Evolutionary conservation across 2,329 filamentous ascomycete species (phyloP).

Genomic region (Phyllachora maydis): DNA sequence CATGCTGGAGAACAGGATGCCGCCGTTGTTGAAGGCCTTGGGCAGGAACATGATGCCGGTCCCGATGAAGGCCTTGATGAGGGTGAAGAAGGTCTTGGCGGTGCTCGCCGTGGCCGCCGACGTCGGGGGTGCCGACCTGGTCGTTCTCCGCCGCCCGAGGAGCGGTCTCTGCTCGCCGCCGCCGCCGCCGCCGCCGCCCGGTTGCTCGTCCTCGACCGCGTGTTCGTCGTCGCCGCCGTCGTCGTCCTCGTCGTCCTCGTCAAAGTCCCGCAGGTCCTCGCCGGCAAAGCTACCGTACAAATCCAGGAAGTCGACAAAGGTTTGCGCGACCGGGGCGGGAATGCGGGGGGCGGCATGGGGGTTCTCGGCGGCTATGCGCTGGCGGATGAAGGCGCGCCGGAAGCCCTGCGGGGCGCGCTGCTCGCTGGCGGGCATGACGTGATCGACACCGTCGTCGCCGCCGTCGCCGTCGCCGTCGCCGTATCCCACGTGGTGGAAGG

Average conservation of each 20-base stretch:
- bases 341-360: slow-evolving; percentile 11
- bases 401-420: slow-evolving; percentile 25
- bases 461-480: slow-evolving; percentile 11
- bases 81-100: slow-evolving; percentile 57
- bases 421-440: slow-evolving; percentile 12
- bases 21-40: slow-evolving; percentile 61
- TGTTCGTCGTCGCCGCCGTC: slow-evolving; percentile 22
- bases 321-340: slow-evolving; percentile 36
- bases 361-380: too few species aligned
- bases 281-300: slow-evolving; percentile 61
- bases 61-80: slow-evolving; percentile 60
- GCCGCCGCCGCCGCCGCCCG: slow-evolving; percentile 1
- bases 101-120: slow-evolving; percentile 45
- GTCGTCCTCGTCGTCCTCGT: slow-evolving; percentile 36
- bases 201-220: slow-evolving; percentile 8
- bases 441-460: slow-evolving; percentile 4
- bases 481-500: slow-evolving; percentile 33
- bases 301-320: slow-evolving; percentile 57
- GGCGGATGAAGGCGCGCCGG: slow-evolving; percentile 22
- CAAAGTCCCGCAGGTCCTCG: slow-evolving; percentile 40
- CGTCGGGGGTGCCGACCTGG: slow-evolving; percentile 11
- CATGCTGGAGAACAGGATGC: slow-evolving; percentile 53
- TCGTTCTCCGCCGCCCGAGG: slow-evolving; percentile 31
- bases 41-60: slow-evolving; percentile 70
- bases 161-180: slow-evolving; percentile 36